Base-by-base conservation (phyloP, 345 rosid genomes). In the Ricinus communis region DNA sequence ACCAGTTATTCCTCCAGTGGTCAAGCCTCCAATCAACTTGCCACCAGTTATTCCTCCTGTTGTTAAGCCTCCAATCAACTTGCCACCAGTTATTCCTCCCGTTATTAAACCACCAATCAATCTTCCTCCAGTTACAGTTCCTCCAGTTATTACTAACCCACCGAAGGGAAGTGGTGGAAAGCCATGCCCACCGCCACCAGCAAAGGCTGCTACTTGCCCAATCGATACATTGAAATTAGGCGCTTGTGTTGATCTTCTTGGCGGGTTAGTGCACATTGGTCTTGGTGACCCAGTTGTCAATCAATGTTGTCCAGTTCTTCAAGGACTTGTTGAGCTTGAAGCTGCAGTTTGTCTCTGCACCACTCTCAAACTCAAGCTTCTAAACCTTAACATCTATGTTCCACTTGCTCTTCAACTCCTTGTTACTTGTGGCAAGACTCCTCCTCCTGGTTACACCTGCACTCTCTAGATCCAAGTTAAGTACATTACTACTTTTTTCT, bases 361-460 rank as follows among this genome's bases (percentile, higher is more conserved):
- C 47, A 89, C 97, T 40, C 88, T 95, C 18, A 92, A 88, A 85
- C 69, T 90, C 43, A 92, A 92, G 82, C 89, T 89, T 58, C 96
- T 95, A 11, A 83, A 95, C 85, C 96, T 95, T 36, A 92, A 81
- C 5, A 46, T 95, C 58, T 90, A 79, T 70, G 96, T 90, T 36
- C 99, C 99, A 0, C 71, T 95, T 71, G 97, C 99, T 64, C 96
- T 95, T 73, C 97, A 95, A 82, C 97, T 95, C 40, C 97, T 95
- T 49, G 43, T 92, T 60, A 82, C 96, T 25, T 95, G 99, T 75
- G 99, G 99, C 43, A 95, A 95, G 87, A 86, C 89, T 36, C 97
- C 97, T 24, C 99, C 99, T 80, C 87, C 99, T 27, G 97, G 97
- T 57, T 95, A 79, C 92, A 95, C 97, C 58, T 95, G 99, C 82